Conservation (phyloP, 1,284 basidiomycete genomes). For the Blastosporella zonata region DNA sequence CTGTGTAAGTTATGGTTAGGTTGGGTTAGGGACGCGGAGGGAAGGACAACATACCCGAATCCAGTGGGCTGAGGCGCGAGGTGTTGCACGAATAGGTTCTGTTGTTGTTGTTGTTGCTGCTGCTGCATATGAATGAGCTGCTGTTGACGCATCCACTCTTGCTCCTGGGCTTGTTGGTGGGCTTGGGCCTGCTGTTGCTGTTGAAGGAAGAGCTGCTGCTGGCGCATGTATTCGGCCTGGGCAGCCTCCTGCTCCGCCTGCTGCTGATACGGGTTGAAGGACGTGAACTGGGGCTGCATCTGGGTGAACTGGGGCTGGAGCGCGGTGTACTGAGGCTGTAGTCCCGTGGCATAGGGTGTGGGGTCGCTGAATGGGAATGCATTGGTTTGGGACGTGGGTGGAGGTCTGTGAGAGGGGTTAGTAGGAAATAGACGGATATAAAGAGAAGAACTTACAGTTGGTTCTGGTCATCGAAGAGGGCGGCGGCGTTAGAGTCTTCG, state of each 20-base stretch:
- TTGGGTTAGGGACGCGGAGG: neutral
- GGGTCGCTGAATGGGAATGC: conserved; percentile 72
- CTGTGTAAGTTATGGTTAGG: conserved; percentile 39
- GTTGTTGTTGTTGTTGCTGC: conserved; percentile 55
- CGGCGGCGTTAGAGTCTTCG: conserved; percentile 71
- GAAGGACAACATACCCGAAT: conserved; percentile 49
- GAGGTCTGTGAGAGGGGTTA: conserved; percentile 25
- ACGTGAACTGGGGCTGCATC: conserved; percentile 74
- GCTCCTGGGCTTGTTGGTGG: conserved; percentile 59
- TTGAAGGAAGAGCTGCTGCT: conserved; percentile 67
- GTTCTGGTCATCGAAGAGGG: conserved; percentile 84
- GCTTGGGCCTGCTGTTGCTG: conserved; percentile 49
- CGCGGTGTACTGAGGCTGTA: conserved; percentile 53
- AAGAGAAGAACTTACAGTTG: conserved; percentile 51
- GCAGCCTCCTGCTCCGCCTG: conserved; percentile 86
- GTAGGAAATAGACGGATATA: neutral
- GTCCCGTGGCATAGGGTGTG: conserved; percentile 51
- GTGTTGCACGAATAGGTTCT: conserved; percentile 52
- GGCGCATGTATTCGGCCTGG: conserved; percentile 72
- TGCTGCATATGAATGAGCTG: conserved; percentile 54
- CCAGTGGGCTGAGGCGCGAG: conserved; percentile 66
- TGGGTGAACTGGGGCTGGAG: conserved; percentile 53
- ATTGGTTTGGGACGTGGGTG: conserved; percentile 38
- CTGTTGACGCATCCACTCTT: conserved; percentile 69
- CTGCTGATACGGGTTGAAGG: conserved; percentile 97